Base-by-base conservation (phyloP, 495 filamentous ascomycete species). In the Sporormia fimetaria region DNA sequence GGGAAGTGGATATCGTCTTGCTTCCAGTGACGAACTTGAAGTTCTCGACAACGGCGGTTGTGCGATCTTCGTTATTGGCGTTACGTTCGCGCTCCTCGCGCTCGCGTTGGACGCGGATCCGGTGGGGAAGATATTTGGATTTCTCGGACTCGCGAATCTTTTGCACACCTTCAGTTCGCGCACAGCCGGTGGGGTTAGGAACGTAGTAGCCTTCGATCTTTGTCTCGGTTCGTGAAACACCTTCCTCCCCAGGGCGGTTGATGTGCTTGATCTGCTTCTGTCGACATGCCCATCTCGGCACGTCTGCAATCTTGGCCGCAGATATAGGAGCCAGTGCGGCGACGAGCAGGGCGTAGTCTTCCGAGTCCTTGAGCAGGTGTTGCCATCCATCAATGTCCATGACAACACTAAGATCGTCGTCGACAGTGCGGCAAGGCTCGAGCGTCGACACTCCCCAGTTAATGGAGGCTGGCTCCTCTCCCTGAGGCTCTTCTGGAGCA, bases 131-230 rank as follows among this genome's bases (percentile, higher is more conserved):
- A 51, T 99, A 99, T 58, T 92, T 92, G 21, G 87, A 94, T 63
- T 99, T 99, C 57, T 96, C 92, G 0, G 84, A 80, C 54, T 99
- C 87, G 30, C 90, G 70, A 28, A 99, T 95, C 64, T 85, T 88
- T 62, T 87, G 88, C 35, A 81, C 77, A 14, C 86, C 87, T 69
- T 96, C 87, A 0, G 90, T 95, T 41, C 90, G 74, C 26, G 90
- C 88, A 53, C 75, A 80, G 22, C 90, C 90, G 18, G 83, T 81
- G 0, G 64, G 36, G 44, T 95, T 99, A 0, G 81, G 74, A 12
- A 94, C 81, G 57, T 94, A 94, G 54, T 96, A 94, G 25, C 87
- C 92, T 31, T 81, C 73, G 36, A 96, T 92, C 37, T 62, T 67
- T 35, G 71, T 71, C 38, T 67, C 59, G 11, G 63, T 58, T 21